Evolutionary conservation across 495 filamentous ascomycete species (phyloP), one percentile per base, ranked within the genome.

Genomic region (Penicillium fimorum): DNA sequence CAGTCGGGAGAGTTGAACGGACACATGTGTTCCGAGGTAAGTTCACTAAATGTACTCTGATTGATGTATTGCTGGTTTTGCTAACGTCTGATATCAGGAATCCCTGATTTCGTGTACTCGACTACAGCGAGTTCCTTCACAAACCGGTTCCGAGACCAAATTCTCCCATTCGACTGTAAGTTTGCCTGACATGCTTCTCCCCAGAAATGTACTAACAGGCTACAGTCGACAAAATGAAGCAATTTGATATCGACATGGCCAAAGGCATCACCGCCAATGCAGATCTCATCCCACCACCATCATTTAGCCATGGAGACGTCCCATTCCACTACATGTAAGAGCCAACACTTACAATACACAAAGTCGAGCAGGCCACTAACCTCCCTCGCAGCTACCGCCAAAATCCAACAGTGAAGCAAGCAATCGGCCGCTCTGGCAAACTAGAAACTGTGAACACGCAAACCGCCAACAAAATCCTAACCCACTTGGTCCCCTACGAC

Each of bases 21-120:
- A 93, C 91, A 9, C 92, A 97, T 78, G 84, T 93, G 22, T 97
- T 94, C 69, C 83, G 94, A 74, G 80, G 87, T 89, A 47, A 44
- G 42, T 41, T 12, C 5, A 35, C 18, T 2, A 22, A 22, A 22
- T 22, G 22, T 52, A 24, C 15, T 5, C 29, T 18, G 41, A n/a
- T 48, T 35, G 1, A 32, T 45, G 58, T 53, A 20, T 30, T 15
- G 8, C 13, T 11, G 18, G 45, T 20, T 7, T 7, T 3, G 53
- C 47, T 53, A 37, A 53, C 47, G 51, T 32, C 54, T 20, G 18
- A 12, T 50, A 9, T 0, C 30, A 80, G 77, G 71, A 10, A 77
- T 86, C 66, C 82, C 84, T 20, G 92, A 97, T 66, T 94, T 91
- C 63, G 88, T 92, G 53, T 89, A 84, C 55, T 83, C 88, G 9